Evolutionary conservation across 2,329 filamentous ascomycete genomes (phyloP).

Genomic region (Cryphonectria japonica): DNA sequence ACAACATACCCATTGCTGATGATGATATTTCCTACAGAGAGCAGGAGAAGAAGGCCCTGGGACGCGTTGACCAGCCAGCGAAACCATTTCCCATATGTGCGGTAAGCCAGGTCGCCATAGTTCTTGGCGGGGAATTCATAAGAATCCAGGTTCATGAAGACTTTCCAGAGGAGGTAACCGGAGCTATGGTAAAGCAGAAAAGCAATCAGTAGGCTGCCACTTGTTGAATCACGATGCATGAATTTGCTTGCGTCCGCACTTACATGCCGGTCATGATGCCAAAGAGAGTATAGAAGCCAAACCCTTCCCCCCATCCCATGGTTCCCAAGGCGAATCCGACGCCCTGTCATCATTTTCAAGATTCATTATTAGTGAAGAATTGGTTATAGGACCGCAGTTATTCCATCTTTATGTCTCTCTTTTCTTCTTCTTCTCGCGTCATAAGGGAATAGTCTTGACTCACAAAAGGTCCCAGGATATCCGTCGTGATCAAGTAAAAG

Average conservation of each 20-base stretch:
- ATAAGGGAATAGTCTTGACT: not conserved
- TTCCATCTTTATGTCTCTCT: too few relatives aligned
- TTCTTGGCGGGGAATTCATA: slow-evolving; percentile 49
- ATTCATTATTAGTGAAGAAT: not conserved
- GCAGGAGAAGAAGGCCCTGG: slow-evolving; percentile 49
- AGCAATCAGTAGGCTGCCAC: not conserved
- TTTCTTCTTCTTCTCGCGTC: not conserved
- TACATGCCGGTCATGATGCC: slow-evolving; percentile 39
- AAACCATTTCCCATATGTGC: slow-evolving; percentile 46
- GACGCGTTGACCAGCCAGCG: slow-evolving; percentile 52
- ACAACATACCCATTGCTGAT: slow-evolving; percentile 45
- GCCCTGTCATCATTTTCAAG: slow-evolving; percentile 30
- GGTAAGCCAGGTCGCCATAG: slow-evolving; percentile 51
- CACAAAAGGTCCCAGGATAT: slow-evolving; percentile 46
- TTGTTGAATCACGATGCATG: not conserved
- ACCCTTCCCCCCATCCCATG: slow-evolving; percentile 41
- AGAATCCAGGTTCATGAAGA: slow-evolving; percentile 48
- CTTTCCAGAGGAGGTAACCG: slow-evolving; percentile 48
- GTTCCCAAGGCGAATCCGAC: slow-evolving; percentile 37
- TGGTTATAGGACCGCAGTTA: not conserved
- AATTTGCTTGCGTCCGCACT: slow-evolving; percentile 33
- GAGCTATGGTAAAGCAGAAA: slow-evolving; percentile 5
- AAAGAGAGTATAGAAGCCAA: slow-evolving; percentile 49
- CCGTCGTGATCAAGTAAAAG: slow-evolving; percentile 52
- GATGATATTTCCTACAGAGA: slow-evolving; percentile 55